Base-by-base conservation (phyloP, 768 basidiomycete species). In the Calocera viscosa region DNA sequence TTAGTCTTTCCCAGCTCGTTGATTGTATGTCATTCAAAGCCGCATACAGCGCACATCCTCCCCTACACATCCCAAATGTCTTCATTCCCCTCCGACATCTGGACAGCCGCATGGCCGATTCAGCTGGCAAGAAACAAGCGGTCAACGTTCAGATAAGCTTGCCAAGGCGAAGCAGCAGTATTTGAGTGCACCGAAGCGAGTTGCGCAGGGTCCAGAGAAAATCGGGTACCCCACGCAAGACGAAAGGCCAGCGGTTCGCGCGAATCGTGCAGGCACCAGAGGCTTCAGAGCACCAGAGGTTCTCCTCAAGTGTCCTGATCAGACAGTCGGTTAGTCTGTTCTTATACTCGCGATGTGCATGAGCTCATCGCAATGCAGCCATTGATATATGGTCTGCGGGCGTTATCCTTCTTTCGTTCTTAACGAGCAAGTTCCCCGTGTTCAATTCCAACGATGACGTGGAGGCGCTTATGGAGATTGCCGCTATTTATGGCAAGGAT, bases 251-350 rank as follows among this genome's bases (percentile, higher is more conserved):
- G 79, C 81, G 40, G 89, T 91, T 65, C 94, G 94, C 75, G 94
- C 96, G 1, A 98, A 97, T 73, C 85, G 96, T 63, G 96, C 96
- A 1, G 96, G 96, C 2, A 99, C 96, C 14, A 79, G 96, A 72
- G 96, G 96, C 0, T 99, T 99, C 75, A 85, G 96, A 67, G 94
- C 96, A 1, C 96, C 96, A 0, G 96, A 99, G 72, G 95, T 99
- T 1, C 76, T 99, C 39, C 75, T 99, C 41, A 99, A 98, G 75
- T 99, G 96, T 71, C 85, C 85, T 2, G 89, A 92, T 71, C 96
- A 99, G 77, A 87, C 86, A 10, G 92, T 91, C 69, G 91, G 95
- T 94, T 71, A 69, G 85, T 77, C 33, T 67, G 33, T 33, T 33
- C 67, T 24, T 24, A 16, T 64, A 39, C 63, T 39, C 40, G n/a